Percentiles rank a stretch among this genome's conserved stretches.
phyloP scores from a whole-genome alignment of 306 rosid genomes.

The Lotus japonicus region DNA sequence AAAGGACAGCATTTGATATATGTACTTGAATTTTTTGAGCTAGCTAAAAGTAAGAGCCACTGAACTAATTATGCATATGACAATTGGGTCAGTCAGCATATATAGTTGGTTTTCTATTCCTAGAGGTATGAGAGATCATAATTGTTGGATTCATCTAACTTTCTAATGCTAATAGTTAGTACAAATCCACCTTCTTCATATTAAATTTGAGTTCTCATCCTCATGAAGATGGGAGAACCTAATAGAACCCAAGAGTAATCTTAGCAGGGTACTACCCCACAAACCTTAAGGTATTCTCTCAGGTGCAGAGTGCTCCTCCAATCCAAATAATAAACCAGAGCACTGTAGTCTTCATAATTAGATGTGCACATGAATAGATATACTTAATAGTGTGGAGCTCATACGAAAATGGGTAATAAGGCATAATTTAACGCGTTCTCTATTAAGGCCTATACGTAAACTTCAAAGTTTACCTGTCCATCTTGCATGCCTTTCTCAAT shows the following conservation, averaged over 20 bases:
- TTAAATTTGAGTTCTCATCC: too few relatives aligned
- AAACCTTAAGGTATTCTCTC: too few relatives aligned
- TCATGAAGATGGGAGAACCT: too few relatives aligned
- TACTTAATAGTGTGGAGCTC: background rate
- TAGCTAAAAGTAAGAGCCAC: too few relatives aligned
- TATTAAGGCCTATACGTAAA: slow-evolving; percentile 5
- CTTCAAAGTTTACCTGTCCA: slow-evolving; percentile 73
- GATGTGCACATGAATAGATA: background rate
- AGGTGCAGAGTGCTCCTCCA: too few relatives aligned
- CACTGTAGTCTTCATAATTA: background rate
- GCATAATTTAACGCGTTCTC: background rate
- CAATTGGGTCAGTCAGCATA: too few relatives aligned
- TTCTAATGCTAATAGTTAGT: background rate
- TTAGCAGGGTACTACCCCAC: too few relatives aligned
- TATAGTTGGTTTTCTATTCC: too few relatives aligned
- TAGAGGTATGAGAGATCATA: too few relatives aligned
- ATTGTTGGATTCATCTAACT: background rate
- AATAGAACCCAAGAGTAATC: too few relatives aligned
- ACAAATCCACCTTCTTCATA: background rate
- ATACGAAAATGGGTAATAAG: background rate
- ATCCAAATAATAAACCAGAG: background rate
- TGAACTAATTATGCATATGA: too few relatives aligned
- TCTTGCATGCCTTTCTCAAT: slow-evolving; percentile 99
- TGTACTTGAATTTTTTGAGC: background rate
- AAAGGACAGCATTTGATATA: background rate